Evolutionary conservation across 2,329 filamentous ascomycete species (phyloP).

Genomic region (Arthrobotrys sphaeroides): DNA sequence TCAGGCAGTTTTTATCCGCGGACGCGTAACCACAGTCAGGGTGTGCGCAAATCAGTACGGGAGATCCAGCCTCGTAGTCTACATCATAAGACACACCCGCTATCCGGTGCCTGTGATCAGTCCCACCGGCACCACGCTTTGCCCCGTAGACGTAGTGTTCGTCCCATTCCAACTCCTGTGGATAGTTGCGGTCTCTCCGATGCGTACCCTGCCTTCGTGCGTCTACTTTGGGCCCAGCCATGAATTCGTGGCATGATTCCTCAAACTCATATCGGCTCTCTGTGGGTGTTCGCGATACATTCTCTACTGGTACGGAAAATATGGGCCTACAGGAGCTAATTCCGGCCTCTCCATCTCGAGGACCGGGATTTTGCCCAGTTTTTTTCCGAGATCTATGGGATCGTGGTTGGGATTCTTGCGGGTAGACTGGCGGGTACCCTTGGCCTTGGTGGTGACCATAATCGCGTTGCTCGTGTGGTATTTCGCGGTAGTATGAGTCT

Average conservation of each 20-base stretch:
- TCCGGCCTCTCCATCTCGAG: neutral
- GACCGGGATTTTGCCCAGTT: neutral
- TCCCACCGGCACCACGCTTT: no score
- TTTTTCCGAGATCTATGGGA: neutral
- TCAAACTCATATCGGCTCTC: neutral
- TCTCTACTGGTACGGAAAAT: neutral
- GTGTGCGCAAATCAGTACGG: neutral
- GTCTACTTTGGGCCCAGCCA: neutral
- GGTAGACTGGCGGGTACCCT: neutral
- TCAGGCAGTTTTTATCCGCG: neutral
- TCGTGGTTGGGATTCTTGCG: neutral
- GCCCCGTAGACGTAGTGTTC: neutral
- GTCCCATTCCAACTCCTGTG: neutral
- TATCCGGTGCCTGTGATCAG: neutral
- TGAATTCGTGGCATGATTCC: constrained; percentile 2
- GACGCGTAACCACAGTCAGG: neutral
- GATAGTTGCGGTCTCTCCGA: neutral
- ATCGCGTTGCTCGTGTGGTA: constrained; percentile 4
- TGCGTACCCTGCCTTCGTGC: neutral
- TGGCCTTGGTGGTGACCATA: neutral
- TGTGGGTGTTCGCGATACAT: neutral
- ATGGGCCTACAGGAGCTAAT: neutral
- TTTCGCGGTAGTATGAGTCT: neutral
- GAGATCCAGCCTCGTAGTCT: neutral
- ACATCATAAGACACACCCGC: neutral